Base-by-base conservation (phyloP, 208 protist genomes). In the Leishmania aethiopica region DNA sequence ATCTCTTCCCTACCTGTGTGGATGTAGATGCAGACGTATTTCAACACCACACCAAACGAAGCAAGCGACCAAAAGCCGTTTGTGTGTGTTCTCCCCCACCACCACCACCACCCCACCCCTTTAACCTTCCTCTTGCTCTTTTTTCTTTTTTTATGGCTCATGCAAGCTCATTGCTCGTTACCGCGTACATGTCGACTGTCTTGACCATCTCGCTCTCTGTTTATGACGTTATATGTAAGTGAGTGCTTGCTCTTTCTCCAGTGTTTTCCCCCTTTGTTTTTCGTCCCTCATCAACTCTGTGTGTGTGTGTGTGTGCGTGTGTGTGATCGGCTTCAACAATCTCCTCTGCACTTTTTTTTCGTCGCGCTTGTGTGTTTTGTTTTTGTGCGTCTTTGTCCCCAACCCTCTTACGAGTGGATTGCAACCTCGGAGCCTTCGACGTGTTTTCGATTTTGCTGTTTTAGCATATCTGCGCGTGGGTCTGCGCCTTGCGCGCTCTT, bases 71-170 rank as follows among this genome's bases (percentile, higher is more conserved):
- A 72, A 42, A 70, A 70, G 5, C 4, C 10, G 37, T 40, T 25
- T 77, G n/a, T 77, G 2, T 73, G 70, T 79, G 70, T 76, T 55
- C 64, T 42, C 40, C 40, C 40, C 40, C 40, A 42, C 40, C 40
- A 37, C 37, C 37, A 37, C 37, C 37, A 37, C 37, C 37, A 37
- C 37, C 37, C 1, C 42, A 45, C 42, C 0, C 5, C 42, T 45
- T 45, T 32, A 25, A 2, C 8, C 25, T 32, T 62, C 11, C 28
- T 70, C 28, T n/a, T 62, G 2, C 57, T 3, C 8, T 15, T 62
- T 32, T 7, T 45, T 8, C 8, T 76, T 40, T n/a, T 4, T 80
- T 72, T 62, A 25, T 71, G 6, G 75, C 1, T 25, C 60, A 7
- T 25, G 28, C 66, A 7, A 3, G 6, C 51, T 57, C 40, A 40